Percentiles rank a stretch among this genome's conserved stretches.
phyloP scores from a whole-genome alignment of 345 rosid species.

The Heritiera fomes region DNA sequence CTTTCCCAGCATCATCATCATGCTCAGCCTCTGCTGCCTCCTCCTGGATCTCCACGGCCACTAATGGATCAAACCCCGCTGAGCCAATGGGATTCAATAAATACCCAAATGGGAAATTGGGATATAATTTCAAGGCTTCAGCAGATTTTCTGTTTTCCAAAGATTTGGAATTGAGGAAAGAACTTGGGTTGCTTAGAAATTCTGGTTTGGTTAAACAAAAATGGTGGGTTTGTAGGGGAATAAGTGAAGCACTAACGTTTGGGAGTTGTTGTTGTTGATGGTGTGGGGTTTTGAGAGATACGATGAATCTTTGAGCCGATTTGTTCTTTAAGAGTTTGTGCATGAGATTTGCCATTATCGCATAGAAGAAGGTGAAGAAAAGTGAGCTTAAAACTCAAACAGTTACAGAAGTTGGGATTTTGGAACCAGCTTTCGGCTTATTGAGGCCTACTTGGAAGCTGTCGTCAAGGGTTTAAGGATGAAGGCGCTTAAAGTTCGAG shows the following conservation, averaged over 20 bases:
- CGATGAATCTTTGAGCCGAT: slow-evolving; percentile 29
- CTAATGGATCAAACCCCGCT: slow-evolving; percentile 27
- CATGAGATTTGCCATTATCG: slow-evolving; percentile 41
- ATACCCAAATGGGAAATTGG: slow-evolving; percentile 45
- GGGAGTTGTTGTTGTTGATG: slow-evolving; percentile 10
- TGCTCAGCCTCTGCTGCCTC: slow-evolving; percentile 26
- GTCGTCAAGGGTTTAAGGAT: not conserved
- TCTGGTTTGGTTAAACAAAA: not conserved
- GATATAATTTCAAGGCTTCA: slow-evolving; percentile 31
- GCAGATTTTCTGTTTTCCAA: slow-evolving; percentile 12
- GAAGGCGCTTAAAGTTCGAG: not conserved
- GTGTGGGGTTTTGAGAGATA: slow-evolving; percentile 21
- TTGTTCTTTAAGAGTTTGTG: slow-evolving; percentile 32
- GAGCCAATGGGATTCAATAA: slow-evolving; percentile 27
- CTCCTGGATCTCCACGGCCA: not conserved
- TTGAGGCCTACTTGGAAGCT: not conserved
- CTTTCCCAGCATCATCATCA: slow-evolving; percentile 24
- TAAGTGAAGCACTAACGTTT: not conserved
- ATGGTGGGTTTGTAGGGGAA: not conserved
- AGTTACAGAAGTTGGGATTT: not conserved
- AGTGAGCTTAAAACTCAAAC: not conserved
- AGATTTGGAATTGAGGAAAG: slow-evolving; percentile 12
- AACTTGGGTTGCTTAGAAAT: not conserved
- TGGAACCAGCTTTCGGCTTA: not conserved
- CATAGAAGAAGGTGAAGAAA: not conserved